Percentiles rank a stretch among this genome's conserved stretches.
phyloP scores from a whole-genome alignment of 148 eudicot genomes.

The Fagopyrum esculentum region DNA sequence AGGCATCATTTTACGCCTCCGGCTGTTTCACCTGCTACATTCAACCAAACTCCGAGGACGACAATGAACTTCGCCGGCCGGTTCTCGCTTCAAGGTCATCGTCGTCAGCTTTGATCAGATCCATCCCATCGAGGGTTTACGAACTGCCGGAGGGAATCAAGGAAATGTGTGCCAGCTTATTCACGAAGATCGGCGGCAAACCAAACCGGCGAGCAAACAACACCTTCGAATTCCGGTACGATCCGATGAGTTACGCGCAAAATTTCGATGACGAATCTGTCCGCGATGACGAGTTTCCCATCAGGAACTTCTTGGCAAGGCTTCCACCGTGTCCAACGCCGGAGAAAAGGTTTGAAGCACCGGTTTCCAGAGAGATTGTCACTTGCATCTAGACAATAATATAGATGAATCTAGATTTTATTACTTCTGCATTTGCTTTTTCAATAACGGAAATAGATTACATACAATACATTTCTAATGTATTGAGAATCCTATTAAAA shows the following conservation, averaged over 20 bases:
- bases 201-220: conserved; percentile 20
- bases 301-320: conserved; percentile 29
- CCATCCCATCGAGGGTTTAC: too few relatives aligned
- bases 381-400: neutral
- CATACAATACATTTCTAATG: too few relatives aligned
- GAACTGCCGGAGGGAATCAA: conserved; percentile 10
- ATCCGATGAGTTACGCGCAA: conserved; percentile 52
- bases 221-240: conserved; percentile 43
- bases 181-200: conserved; percentile 23
- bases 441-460: too few relatives aligned
- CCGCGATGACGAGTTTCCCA: conserved; percentile 20
- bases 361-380: neutral
- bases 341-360: neutral
- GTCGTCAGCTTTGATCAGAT: too few relatives aligned
- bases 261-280: conserved; percentile 41
- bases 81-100: too few relatives aligned
- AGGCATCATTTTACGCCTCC: too few relatives aligned
- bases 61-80: too few relatives aligned
- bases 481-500: too few relatives aligned
- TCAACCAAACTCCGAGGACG: too few relatives aligned
- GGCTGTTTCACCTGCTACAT: too few relatives aligned
- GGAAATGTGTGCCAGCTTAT: conserved; percentile 12
- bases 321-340: conserved; percentile 26
- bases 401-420: neutral
- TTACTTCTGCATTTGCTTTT: neutral